These are phyloP conservation scores for Prunus davidiana DNA, from an alignment of 306 rosid genomes.

Conservation along the genomic window DNA sequence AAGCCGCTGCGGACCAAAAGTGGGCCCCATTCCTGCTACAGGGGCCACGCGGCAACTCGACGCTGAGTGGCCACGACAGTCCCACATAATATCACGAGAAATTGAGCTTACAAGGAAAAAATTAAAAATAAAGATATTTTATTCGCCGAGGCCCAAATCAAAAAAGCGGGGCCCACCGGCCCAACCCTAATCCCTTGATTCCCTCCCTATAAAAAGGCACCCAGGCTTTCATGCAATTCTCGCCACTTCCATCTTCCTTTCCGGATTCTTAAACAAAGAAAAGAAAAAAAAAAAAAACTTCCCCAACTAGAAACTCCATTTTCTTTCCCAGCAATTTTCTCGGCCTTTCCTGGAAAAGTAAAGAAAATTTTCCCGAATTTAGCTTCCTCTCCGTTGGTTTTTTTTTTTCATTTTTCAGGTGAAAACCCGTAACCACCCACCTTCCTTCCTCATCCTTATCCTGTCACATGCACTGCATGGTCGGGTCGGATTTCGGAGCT, in stretches of 20 bases:
- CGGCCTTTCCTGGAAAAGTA: background rate
- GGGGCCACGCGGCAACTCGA: constrained; percentile 78
- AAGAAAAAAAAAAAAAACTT: background rate
- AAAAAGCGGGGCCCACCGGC: constrained; percentile 23
- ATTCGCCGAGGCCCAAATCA: constrained; percentile 12
- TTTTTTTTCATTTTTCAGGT: background rate
- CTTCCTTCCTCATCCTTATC: background rate
- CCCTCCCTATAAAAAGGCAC: constrained; percentile 41
- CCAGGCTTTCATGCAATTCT: constrained; percentile 57
- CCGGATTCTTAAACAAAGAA: background rate
- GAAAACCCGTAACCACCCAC: background rate
- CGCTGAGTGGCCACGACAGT: constrained; percentile 22
- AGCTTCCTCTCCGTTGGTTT: background rate
- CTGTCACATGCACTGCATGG: constrained; percentile 42
- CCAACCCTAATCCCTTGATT: constrained; percentile 16
- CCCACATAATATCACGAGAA: constrained; percentile 4
- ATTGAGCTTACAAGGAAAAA: background rate
- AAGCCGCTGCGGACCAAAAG: background rate
- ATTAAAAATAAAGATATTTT: constrained; percentile 1
- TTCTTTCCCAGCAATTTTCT: background rate
- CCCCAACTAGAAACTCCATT: background rate
- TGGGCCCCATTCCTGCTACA: background rate
- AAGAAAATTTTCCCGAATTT: background rate
- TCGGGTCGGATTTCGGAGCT: constrained; percentile 17
- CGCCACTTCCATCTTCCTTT: constrained; percentile 44